Conservation (phyloP, 2,329 filamentous ascomycete species). For the Aspergillus sp. region DNA sequence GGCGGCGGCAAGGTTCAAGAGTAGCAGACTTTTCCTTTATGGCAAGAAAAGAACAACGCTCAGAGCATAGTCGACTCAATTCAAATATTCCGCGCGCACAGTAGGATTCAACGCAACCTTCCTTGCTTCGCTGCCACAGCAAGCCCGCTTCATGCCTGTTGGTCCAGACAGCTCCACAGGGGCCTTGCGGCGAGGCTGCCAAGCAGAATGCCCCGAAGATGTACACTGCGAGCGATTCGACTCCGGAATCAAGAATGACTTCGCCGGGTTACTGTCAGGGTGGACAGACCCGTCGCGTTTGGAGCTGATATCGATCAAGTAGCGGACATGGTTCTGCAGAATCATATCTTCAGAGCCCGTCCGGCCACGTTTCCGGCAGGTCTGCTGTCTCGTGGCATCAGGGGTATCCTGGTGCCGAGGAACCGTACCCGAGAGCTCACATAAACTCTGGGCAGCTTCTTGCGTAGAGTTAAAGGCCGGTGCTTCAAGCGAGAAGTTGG, state of each 20-base stretch:
- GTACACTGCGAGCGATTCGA: slow-evolving; percentile 7
- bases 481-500: slow-evolving; percentile 25
- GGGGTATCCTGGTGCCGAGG: slow-evolving; percentile 11
- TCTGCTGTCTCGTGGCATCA: slow-evolving; percentile 11
- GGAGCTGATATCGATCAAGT: slow-evolving; percentile 23
- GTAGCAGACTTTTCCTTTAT: slow-evolving; percentile 14
- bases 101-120: slow-evolving; percentile 27
- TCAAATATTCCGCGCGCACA: slow-evolving; percentile 22
- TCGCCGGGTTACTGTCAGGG: slow-evolving; percentile 22
- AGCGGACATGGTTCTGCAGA: slow-evolving; percentile 31
- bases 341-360: slow-evolving; percentile 30
- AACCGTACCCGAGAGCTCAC: slow-evolving; percentile 29
- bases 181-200: slow-evolving; percentile 13
- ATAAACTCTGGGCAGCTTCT: slow-evolving; percentile 34
- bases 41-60: slow-evolving; percentile 4
- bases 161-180: slow-evolving; percentile 23
- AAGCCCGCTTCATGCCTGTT: slow-evolving; percentile 32
- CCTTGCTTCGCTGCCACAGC: slow-evolving; percentile 30
- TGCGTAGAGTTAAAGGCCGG: slow-evolving; percentile 18
- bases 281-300: slow-evolving; percentile 18
- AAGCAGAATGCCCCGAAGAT: slow-evolving; percentile 10
- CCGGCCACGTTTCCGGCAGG: slow-evolving; percentile 32
- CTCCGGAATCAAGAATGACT: slow-evolving; percentile 23
- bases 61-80: slow-evolving; percentile 9
- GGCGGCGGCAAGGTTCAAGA: slow-evolving; percentile 10